Conservation (phyloP, 148 eudicot species). For the Vaccinium darrowii region DNA sequence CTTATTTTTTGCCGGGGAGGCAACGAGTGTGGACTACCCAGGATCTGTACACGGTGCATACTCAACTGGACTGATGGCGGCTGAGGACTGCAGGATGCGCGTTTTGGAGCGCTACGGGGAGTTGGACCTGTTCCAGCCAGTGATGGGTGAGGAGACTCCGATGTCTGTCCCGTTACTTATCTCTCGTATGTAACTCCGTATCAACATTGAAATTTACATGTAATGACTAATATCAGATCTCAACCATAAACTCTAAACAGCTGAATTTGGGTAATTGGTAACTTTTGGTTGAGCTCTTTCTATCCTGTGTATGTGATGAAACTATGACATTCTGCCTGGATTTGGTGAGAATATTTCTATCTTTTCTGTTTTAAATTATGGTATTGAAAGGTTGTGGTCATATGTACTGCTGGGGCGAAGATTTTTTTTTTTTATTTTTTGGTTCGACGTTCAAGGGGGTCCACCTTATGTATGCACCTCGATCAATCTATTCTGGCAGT, state of each 20-base stretch:
- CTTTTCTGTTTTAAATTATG: not conserved
- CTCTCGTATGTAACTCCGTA: slow-evolving; percentile 57
- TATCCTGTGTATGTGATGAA: not conserved
- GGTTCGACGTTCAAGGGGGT: no score
- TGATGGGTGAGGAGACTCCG: slow-evolving; percentile 67
- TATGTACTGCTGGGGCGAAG: no score
- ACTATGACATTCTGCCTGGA: no score
- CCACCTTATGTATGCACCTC: no score
- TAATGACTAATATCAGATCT: not conserved
- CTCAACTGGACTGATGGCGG: slow-evolving; percentile 87
- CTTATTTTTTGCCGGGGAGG: slow-evolving; percentile 98
- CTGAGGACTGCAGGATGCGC: slow-evolving; percentile 97
- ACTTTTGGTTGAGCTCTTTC: not conserved
- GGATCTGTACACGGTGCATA: slow-evolving; percentile 98
- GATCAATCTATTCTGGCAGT: no score
- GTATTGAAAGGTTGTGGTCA: no score
- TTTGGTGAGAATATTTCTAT: not conserved
- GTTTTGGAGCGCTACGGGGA: slow-evolving; percentile 89
- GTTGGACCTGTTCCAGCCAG: slow-evolving; percentile 77
- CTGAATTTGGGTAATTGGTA: not conserved
- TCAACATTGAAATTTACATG: not conserved
- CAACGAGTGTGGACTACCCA: slow-evolving; percentile 74
- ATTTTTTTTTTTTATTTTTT: no score
- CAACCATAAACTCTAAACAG: not conserved
- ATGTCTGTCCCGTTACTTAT: slow-evolving; percentile 70